Conservation (phyloP, 2,329 filamentous ascomycete species). For the Alternaria sp. region DNA sequence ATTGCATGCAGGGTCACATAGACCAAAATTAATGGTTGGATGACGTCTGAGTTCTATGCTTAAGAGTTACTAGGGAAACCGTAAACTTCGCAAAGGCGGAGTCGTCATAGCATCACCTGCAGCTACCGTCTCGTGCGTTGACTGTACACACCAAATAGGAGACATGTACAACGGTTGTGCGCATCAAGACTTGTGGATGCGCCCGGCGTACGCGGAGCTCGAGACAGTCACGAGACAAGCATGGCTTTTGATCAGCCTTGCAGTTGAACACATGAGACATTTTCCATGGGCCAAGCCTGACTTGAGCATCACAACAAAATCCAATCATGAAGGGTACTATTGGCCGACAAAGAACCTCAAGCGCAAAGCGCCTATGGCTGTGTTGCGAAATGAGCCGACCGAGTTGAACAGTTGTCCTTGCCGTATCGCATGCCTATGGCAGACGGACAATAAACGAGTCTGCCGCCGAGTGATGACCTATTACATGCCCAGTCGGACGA, state of each 20-base stretch:
- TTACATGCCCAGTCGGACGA: conserved; percentile 19
- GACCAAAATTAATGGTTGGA: not conserved
- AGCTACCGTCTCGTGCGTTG: not conserved
- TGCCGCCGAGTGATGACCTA: not conserved
- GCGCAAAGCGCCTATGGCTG: conserved; percentile 13
- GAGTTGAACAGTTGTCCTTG: not conserved
- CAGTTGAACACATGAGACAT: conserved; percentile 4
- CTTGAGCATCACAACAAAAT: not conserved
- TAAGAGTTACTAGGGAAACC: not conserved
- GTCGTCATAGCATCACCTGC: not conserved
- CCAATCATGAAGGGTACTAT: not conserved
- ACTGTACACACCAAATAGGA: not conserved
- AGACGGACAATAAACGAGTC: conserved; percentile 1
- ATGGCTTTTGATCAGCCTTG: conserved; percentile 10
- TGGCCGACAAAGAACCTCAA: conserved; percentile 1
- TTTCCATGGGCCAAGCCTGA: not conserved
- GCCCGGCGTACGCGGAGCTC: conserved; percentile 7
- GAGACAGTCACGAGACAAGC: conserved; percentile 18
- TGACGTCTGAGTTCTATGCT: not conserved
- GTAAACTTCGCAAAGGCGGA: not conserved
- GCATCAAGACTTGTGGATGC: not conserved
- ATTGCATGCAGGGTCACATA: not conserved
- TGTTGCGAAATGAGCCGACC: not conserved
- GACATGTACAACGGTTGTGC: not conserved
- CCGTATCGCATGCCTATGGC: not conserved